Evolutionary conservation across 2,329 filamentous ascomycete species (phyloP), one percentile per base, ranked within the genome.

Genomic region (Fusarium abutilonis): DNA sequence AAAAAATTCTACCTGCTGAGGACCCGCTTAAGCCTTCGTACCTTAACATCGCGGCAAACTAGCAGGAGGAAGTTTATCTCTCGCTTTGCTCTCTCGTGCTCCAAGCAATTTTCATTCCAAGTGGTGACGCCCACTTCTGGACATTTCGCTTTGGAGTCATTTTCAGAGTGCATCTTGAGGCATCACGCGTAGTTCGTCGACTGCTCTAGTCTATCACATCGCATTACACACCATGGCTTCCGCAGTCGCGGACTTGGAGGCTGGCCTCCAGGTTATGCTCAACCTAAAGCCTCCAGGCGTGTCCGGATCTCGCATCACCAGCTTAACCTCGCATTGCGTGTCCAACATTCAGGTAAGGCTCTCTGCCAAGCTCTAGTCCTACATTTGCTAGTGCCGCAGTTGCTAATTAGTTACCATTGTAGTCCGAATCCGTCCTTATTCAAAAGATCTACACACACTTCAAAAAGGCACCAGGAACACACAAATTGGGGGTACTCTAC

Each of bases 401-500:
- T 49, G 51, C 70, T 73, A 62, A 73, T 56, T 26, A 40, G 15
- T 32, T 36, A 7, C 69, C 70, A 61, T 63, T 56, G 60, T 64
- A 97, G 95, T 94, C 91, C 78, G 94, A 98, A 81, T 95, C 92
- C 51, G 88, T 93, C 71, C 88, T 99, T 74, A 92, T 98, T 71
- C 93, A 97, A 77, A 97, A 96, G 77, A 90, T 99, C 73, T 97
- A 91, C 80, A 96, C 93, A 67, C 93, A 97, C 74, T 96, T 98
- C 85, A 97, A 96, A 79, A 96, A 95, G 79, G 89, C 93, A 69
- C 92, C 92, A 59, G 88, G 88, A 76, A 96, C 93, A 76, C 94
- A 99, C 86, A 99, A 99, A 81, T 86, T 99, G 78, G 95, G 95
- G 80, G 93, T 97, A 75, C 89, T 99, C 81, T 99, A 99, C 89